phyloP scores from a whole-genome alignment of 495 filamentous ascomycete species.

The Talaromyces wortmannii region DNA sequence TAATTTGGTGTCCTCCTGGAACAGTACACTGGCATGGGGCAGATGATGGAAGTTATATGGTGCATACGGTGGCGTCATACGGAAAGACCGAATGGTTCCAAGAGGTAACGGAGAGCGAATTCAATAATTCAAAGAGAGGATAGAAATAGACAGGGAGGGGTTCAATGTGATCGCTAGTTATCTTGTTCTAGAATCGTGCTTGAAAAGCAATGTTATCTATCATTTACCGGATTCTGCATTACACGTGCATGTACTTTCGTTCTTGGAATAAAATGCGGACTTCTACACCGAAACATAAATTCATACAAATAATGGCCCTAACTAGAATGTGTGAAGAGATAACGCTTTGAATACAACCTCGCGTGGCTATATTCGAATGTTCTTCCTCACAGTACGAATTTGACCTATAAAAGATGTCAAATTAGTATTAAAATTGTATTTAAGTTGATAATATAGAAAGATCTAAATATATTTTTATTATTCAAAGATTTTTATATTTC shows the following conservation, averaged over 20 bases:
- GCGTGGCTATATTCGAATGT: no score
- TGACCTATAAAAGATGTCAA: no score
- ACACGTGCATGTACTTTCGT: no score
- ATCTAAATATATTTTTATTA: no score
- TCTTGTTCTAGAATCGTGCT: no score
- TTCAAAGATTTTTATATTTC: no score
- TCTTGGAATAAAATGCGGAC: background rate
- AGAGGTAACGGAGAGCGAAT: background rate
- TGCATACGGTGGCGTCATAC: slow-evolving; percentile 1
- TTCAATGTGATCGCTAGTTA: background rate
- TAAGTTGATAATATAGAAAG: no score
- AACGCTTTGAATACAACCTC: no score
- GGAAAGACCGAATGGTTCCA: background rate
- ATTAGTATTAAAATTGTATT: no score
- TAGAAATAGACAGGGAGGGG: background rate
- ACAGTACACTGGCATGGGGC: slow-evolving; percentile 11
- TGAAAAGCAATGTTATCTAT: background rate
- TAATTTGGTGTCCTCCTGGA: slow-evolving; percentile 6
- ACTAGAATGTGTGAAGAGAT: background rate
- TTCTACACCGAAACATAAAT: background rate
- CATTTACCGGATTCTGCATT: background rate
- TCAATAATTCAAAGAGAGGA: background rate
- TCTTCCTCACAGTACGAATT: no score
- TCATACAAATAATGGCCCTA: background rate
- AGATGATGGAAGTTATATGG: slow-evolving; percentile 4